phyloP scores from a whole-genome alignment of 192 early-diverging fungal species.

The Linnemannia exigua region DNA sequence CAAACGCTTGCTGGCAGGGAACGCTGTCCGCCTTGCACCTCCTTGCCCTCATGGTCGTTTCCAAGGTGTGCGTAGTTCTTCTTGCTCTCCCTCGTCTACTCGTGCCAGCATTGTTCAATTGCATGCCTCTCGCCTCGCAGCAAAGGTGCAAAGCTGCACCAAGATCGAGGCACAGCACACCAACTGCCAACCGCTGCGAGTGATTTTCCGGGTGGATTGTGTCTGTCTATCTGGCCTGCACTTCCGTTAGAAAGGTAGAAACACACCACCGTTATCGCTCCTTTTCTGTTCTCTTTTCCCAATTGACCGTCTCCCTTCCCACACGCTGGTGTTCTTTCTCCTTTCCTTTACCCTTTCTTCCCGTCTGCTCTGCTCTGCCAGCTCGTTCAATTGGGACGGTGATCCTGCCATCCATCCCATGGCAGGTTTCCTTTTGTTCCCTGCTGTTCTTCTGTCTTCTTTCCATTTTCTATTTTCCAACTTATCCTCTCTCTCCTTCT shows the following conservation, averaged over 20 bases:
- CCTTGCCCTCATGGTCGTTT: too few species aligned
- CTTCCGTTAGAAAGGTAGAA: too few species aligned
- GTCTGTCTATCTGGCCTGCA: background rate
- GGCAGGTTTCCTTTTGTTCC: background rate
- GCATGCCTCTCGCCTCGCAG: too few species aligned
- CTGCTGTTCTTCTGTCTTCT: too few species aligned
- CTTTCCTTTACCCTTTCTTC: background rate
- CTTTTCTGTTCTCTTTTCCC: background rate
- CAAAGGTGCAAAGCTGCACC: too few species aligned
- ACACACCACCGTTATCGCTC: background rate
- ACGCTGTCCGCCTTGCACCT: too few species aligned
- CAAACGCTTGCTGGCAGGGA: too few species aligned
- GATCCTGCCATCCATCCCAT: background rate
- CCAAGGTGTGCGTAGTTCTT: too few species aligned
- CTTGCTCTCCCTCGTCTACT: too few species aligned
- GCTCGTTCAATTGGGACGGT: background rate
- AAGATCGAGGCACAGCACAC: conserved; percentile 3
- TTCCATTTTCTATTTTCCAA: background rate
- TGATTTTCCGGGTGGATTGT: too few species aligned
- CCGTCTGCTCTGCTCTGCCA: background rate
- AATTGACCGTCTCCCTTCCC: background rate
- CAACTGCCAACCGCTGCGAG: too few species aligned
- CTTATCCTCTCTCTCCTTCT: background rate
- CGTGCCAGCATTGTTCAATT: background rate
- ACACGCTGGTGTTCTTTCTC: background rate